phyloP scores from a whole-genome alignment of 2,329 filamentous ascomycete species.

The Cryphonectria parasitica region DNA sequence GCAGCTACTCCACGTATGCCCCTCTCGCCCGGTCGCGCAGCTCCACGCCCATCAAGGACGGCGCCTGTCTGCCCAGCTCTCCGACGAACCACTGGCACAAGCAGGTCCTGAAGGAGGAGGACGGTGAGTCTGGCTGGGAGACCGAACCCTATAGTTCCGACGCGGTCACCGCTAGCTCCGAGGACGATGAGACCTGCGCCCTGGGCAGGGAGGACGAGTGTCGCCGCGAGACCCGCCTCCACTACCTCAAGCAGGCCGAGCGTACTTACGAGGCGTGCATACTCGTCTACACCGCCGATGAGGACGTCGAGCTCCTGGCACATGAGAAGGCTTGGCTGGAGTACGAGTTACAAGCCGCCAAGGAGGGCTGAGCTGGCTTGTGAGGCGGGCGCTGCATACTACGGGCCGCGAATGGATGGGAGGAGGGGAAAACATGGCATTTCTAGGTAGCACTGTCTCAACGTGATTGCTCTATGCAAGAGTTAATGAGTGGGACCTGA shows the following conservation, averaged over 20 bases:
- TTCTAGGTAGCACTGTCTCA: neutral
- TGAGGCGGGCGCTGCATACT: neutral
- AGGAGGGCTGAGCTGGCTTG: neutral
- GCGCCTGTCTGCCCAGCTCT: neutral
- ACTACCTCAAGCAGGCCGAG: conserved; percentile 6
- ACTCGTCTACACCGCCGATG: neutral
- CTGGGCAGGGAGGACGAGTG: neutral
- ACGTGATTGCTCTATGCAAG: neutral
- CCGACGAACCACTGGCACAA: neutral
- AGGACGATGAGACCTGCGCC: neutral
- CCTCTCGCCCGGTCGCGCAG: neutral
- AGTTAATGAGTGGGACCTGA: neutral
- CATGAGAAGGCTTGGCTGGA: conserved; percentile 12
- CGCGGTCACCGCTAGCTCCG: neutral
- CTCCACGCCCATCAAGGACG: neutral
- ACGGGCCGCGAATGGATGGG: neutral
- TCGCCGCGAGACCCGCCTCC: neutral
- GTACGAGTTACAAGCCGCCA: neutral
- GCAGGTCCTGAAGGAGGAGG: neutral
- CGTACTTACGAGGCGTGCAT: neutral
- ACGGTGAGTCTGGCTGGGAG: neutral
- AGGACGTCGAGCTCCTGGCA: conserved; percentile 9
- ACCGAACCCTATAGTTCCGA: neutral
- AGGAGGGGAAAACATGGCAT: no score
- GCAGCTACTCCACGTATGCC: neutral